These are phyloP conservation scores for Auriculariales sp. DNA, from an alignment of 768 basidiomycete species.

Conservation along the genomic window DNA sequence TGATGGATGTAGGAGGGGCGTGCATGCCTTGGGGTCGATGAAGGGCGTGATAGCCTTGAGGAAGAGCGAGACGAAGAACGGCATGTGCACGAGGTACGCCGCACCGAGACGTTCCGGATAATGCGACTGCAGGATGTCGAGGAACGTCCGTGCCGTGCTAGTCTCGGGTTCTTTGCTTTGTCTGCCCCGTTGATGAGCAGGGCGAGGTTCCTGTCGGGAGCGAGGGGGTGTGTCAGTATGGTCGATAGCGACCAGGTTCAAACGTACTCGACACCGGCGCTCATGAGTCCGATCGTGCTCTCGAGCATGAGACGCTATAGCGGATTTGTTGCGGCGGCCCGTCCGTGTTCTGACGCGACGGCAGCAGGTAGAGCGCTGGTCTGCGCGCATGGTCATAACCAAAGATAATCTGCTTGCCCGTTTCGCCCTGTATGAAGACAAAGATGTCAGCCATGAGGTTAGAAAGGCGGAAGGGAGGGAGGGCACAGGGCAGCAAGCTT, in stretches of 20 bases:
- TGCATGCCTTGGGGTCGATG: conserved; percentile 56
- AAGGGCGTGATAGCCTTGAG: conserved; percentile 68
- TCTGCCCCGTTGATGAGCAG: conserved; percentile 71
- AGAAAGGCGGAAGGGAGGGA: not conserved
- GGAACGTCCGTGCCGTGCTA: conserved; percentile 22
- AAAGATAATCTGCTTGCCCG: conserved; percentile 68
- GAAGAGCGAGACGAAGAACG: conserved; percentile 60
- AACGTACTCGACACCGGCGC: conserved; percentile 65
- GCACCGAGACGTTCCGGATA: conserved; percentile 76
- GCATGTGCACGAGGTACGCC: conserved; percentile 66
- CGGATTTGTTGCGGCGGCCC: conserved; percentile 55
- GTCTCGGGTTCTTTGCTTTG: conserved; percentile 44
- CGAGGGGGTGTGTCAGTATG: not conserved
- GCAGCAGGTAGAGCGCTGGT: conserved; percentile 55
- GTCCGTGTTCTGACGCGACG: conserved; percentile 64
- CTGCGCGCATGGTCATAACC: conserved; percentile 57
- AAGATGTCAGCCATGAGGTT: not conserved
- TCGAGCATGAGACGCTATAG: conserved; percentile 56
- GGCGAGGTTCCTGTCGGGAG: conserved; percentile 36
- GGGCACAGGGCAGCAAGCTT: too few relatives aligned
- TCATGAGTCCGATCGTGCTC: conserved; percentile 61
- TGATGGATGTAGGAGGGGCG: too few relatives aligned
- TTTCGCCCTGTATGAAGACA: conserved; percentile 39
- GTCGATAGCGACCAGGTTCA: not conserved
- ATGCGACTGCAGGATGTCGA: conserved; percentile 62